Conservation (phyloP, 2,329 filamentous ascomycete genomes). For the Claviceps sp. region DNA sequence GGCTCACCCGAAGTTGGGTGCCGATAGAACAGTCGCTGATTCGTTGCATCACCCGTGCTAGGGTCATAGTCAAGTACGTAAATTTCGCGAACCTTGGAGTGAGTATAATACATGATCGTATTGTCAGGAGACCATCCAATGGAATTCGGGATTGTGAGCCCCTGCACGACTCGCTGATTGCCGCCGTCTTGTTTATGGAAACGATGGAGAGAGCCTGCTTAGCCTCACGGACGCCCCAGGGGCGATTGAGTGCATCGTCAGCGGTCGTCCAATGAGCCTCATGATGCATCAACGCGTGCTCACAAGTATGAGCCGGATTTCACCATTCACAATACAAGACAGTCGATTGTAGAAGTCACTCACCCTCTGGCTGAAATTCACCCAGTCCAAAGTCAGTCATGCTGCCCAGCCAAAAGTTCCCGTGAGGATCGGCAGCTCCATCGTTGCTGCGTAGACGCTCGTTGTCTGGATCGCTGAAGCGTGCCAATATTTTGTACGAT, state of each 20-base stretch:
- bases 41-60: slow-evolving; percentile 48
- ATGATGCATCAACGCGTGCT: not conserved
- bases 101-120: slow-evolving; percentile 69
- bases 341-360: slow-evolving; percentile 7
- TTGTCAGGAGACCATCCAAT: slow-evolving; percentile 65
- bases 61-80: slow-evolving; percentile 61
- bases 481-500: slow-evolving; percentile 38
- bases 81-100: slow-evolving; percentile 59
- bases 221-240: not conserved
- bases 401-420: slow-evolving; percentile 71
- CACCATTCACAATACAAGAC: too few relatives aligned
- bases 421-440: slow-evolving; percentile 65
- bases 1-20: slow-evolving; percentile 54
- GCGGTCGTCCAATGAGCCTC: not conserved
- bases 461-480: slow-evolving; percentile 30
- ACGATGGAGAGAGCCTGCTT: slow-evolving; percentile 55
- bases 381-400: slow-evolving; percentile 63
- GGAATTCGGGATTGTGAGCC: slow-evolving; percentile 71
- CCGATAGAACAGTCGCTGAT: slow-evolving; percentile 59
- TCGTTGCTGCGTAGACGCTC: slow-evolving; percentile 61
- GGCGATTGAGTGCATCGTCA: not conserved
- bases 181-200: slow-evolving; percentile 46
- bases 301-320: not conserved
- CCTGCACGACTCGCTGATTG: slow-evolving; percentile 44
- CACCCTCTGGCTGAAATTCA: slow-evolving; percentile 47